A percentile compares a stretch with the other conserved stretches of the same genome.
These are phyloP conservation scores for Rubia peregrina DNA, from an alignment of 305 asterid genomes.

Conservation along the genomic window DNA sequence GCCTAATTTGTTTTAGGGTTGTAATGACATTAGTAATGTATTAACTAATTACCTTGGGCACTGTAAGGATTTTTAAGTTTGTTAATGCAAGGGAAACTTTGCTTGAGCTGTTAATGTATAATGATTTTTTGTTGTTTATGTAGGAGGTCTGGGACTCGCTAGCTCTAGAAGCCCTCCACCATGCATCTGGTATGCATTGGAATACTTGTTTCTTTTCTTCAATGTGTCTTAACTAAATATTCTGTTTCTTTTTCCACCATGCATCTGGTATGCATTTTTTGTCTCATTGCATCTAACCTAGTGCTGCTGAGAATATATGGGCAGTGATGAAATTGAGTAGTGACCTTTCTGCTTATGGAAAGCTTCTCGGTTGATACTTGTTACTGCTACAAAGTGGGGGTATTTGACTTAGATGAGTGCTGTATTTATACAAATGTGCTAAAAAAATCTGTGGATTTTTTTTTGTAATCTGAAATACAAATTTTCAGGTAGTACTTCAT, in stretches of 20 bases:
- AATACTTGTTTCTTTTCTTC: neutral
- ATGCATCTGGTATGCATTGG: constrained; percentile 66
- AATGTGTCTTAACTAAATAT: neutral
- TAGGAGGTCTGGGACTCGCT: constrained; percentile 86
- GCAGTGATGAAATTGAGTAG: neutral
- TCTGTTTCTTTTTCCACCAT: too few species aligned
- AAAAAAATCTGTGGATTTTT: neutral
- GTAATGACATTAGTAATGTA: neutral
- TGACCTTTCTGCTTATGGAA: neutral
- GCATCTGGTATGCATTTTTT: too few species aligned
- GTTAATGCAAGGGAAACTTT: neutral
- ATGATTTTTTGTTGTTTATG: neutral
- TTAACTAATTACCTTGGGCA: neutral
- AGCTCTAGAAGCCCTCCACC: constrained; percentile 72
- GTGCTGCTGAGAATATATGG: too few species aligned
- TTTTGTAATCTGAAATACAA: neutral
- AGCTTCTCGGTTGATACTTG: neutral
- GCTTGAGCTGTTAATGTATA: neutral
- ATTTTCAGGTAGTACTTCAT: too few species aligned
- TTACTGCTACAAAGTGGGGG: neutral
- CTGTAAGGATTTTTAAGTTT: neutral
- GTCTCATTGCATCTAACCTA: too few species aligned
- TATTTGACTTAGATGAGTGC: neutral
- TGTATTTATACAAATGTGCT: neutral
- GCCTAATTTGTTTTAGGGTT: neutral